Base-by-base conservation (phyloP, 306 rosid species). In the Corylus americana region DNA sequence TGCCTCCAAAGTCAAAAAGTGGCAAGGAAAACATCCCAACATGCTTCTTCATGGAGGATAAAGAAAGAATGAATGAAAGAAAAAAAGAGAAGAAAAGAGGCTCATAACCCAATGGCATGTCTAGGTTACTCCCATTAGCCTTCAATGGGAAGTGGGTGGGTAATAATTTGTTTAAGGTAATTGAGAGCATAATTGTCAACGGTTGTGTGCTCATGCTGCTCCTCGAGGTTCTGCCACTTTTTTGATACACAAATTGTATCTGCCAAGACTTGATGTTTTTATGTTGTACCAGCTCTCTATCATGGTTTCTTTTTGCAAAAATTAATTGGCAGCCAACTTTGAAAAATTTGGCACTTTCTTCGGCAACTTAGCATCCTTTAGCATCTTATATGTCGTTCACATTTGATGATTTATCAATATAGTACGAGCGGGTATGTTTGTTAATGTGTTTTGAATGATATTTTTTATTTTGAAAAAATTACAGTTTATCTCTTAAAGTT, bases 1-100 rank as follows among this genome's bases (percentile, higher is more conserved):
- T 73, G 90, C 84, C 89, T 62, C 89, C 78, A 82, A 89, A 89
- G 92, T 89, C 91, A 92, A 92, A 92, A 91, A 82, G 83, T 59
- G 16, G 71, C 83, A 70, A 77, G 11, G 58, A 61, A 88, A 84
- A 86, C 87, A 82, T 71, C 82, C 78, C 81, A 85, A 68, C 87
- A 85, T 87, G 92, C 77, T 84, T 78, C 68, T 84, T 71, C 87
- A 29, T 77, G 83, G 84, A 70, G 85, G 78, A 81, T 68, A 84
- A 84, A 83, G 72, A 74, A 78, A 76, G 79, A 76, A 73, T 39
- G 20, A 51, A 64, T 69, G 50, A 74, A 81, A 12, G 49, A 11
- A 66, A 70, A 70, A 8, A 0, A 10, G 1, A 31, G 45, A 39
- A 48, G 25, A 67, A 70, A 17, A 82, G 79, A 73, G 86, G 87